phyloP scores from a whole-genome alignment of 2,329 filamentous ascomycete species.

The Alternaria incomplexa region DNA sequence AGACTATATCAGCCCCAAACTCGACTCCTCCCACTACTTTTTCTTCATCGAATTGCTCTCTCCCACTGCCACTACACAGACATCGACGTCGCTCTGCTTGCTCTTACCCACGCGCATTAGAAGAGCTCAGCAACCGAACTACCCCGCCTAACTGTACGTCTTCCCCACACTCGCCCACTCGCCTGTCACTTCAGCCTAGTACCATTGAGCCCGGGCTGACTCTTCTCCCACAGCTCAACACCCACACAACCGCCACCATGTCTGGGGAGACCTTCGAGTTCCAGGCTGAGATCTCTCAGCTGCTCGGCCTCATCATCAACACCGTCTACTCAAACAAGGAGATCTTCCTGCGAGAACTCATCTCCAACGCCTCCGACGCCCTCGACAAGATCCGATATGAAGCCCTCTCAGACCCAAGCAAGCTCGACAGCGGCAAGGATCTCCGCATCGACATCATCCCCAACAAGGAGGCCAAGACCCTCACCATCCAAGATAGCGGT shows the following conservation, averaged over 20 bases:
- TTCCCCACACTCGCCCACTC: constrained; percentile 16
- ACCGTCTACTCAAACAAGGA: constrained; percentile 99
- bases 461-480: constrained; percentile 95
- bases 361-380: constrained; percentile 98
- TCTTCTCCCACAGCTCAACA: constrained; percentile 18
- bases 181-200: constrained; percentile 12
- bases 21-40: constrained; percentile 28
- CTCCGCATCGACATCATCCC: constrained; percentile 99
- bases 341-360: constrained; percentile 98
- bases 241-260: constrained; percentile 64
- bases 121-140: constrained; percentile 26
- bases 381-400: constrained; percentile 99
- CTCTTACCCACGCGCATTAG: constrained; percentile 24
- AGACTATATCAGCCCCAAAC: constrained; percentile 40
- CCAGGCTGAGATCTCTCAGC: constrained; percentile 99
- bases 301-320: constrained; percentile 99
- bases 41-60: constrained; percentile 35
- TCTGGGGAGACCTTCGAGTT: constrained; percentile 97
- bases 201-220: constrained; percentile 14
- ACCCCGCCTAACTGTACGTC: constrained; percentile 28
- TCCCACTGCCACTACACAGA: constrained; percentile 21
- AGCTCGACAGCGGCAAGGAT: constrained; percentile 97
- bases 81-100: constrained; percentile 28
- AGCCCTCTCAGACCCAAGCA: constrained; percentile 93
- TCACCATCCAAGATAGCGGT: constrained; percentile 97